Evolutionary conservation across 768 basidiomycete genomes (phyloP), one percentile per base, ranked within the genome.

Genomic region (Lanmaoa pseudosensibilis): DNA sequence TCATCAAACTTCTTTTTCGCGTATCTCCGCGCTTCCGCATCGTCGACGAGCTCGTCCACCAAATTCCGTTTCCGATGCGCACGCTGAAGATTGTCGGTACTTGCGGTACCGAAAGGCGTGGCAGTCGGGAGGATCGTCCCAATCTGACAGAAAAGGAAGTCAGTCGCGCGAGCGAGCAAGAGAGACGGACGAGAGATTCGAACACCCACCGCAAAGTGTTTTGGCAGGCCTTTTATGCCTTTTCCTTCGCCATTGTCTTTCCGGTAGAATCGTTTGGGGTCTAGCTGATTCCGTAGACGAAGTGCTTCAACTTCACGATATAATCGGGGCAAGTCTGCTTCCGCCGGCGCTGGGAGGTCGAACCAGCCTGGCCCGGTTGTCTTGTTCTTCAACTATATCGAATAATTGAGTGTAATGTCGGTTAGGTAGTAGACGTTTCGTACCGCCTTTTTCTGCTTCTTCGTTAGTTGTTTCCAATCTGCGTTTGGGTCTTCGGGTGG

Each of bases 1-100:
- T 92, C 89, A 58, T 83, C 82, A 73, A 93, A 94, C 75, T 95
- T 95, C 76, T 83, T 85, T 76, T 94, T 94, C n/a, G 94, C 88
- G 68, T 94, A 94, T 57, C 86, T 80, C 69, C 84, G 85, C 27
- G 90, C 83, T 72, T 94, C 90, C 3, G 90, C 86, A 74, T 95
- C 93, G 64, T 90, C 90, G 49, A 95, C 84, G 36, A 96, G 78
- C 65, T 95, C 94, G 58, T 94, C 92, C 23, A 97, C 89, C 45
- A 94, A 73, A 5, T 88, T 91, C 57, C 92, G 80, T 73, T 94
- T 93, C 56, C 92, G 77, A 57, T 83, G 76, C 6, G 84, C 79
- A 33, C 83, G 79, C 30, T 85, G 78, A 52, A 93, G 82, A 66
- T 92, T 93, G 57, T 91, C 88, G 12, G 77, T 72, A 56, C 82